A percentile compares a stretch with the other conserved stretches of the same genome.
phyloP scores from a whole-genome alignment of 441 rosid genomes.

The Croton laevigatus region DNA sequence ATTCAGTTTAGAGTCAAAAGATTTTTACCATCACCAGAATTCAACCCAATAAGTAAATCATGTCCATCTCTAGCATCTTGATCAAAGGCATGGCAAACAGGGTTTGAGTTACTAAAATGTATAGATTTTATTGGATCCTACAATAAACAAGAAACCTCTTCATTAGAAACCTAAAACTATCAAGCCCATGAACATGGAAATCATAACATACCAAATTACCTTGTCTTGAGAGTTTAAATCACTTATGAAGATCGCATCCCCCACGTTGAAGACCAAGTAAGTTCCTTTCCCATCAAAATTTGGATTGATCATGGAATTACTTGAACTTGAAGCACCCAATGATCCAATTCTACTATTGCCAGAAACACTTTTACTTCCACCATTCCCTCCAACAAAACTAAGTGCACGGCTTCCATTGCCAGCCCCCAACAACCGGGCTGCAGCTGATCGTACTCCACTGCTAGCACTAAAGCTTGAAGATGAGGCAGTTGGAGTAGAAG shows the following conservation, averaged over 20 bases:
- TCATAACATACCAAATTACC: slow-evolving; percentile 42
- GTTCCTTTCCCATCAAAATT: slow-evolving; percentile 98
- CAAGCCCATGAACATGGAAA: slow-evolving; percentile 16
- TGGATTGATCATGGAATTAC: slow-evolving; percentile 53
- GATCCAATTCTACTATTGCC: slow-evolving; percentile 75
- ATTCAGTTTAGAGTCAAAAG: slow-evolving; percentile 21
- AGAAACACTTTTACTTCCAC: slow-evolving; percentile 66
- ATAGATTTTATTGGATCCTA: slow-evolving; percentile 97
- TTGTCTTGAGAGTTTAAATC: slow-evolving; percentile 97
- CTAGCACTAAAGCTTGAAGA: slow-evolving; percentile 70
- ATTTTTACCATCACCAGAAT: slow-evolving; percentile 87
- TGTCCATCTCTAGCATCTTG: slow-evolving; percentile 95
- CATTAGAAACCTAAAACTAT: slow-evolving; percentile 19
- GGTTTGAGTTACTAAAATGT: slow-evolving; percentile 85
- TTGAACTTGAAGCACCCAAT: slow-evolving; percentile 62
- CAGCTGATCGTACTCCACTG: slow-evolving; percentile 90
- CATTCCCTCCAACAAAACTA: slow-evolving; percentile 92
- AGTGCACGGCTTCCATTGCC: slow-evolving; percentile 90
- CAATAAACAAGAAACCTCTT: slow-evolving; percentile 28
- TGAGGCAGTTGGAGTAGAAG: slow-evolving; percentile 73
- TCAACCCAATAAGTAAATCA: slow-evolving; percentile 89
- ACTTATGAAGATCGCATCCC: slow-evolving; percentile 90
- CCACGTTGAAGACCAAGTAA: slow-evolving; percentile 90
- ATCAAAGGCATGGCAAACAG: slow-evolving; percentile 93
- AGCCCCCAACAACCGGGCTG: slow-evolving; percentile 78